Percentiles rank a stretch among this genome's conserved stretches.
Evolutionary conservation across 352 stramenopile species (phyloP).

Genomic region (Pythium diclinum): DNA sequence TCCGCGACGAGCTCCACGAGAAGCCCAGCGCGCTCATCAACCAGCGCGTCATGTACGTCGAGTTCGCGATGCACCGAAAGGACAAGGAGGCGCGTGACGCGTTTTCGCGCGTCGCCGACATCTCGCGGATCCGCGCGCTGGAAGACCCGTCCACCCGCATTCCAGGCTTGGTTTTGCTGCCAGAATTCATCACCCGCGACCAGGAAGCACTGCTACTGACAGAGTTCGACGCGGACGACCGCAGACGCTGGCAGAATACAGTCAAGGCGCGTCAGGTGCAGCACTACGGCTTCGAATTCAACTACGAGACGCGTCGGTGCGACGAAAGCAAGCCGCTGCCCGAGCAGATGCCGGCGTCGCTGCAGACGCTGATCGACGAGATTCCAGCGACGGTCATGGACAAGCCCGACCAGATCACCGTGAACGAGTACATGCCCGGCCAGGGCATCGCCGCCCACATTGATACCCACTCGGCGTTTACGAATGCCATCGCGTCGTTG

Average conservation of each 20-base stretch:
- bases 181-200: constrained; percentile 61
- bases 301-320: constrained; percentile 78
- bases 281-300: constrained; percentile 88
- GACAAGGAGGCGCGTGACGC: constrained; percentile 62
- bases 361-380: constrained; percentile 45
- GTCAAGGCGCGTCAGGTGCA: constrained; percentile 83
- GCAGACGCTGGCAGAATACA: constrained; percentile 57
- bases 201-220: constrained; percentile 53
- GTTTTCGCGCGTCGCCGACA: constrained; percentile 52
- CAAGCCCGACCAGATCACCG: constrained; percentile 73
- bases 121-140: constrained; percentile 43
- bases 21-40: constrained; percentile 54
- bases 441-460: constrained; percentile 87
- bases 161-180: constrained; percentile 56
- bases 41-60: constrained; percentile 64
- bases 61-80: constrained; percentile 65
- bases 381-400: constrained; percentile 62
- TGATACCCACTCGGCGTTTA: constrained; percentile 89
- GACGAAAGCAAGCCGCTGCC: constrained; percentile 46
- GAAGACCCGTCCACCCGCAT: constrained; percentile 45
- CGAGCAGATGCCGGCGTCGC: constrained; percentile 41
- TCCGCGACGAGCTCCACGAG: constrained; percentile 52
- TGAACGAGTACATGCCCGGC: constrained; percentile 88
- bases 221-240: constrained; percentile 58
- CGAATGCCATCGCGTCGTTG: constrained; percentile 73